Evolutionary conservation across 164 flowering plant species (phyloP).

Genomic region (Vitis vinifera): ASM3070453v1 NC_081815.1:6988501-6989000

Average conservation of each 20-base stretch:
- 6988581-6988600: not conserved
- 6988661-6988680: not conserved
- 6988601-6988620: not conserved
- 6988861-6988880: constrained; percentile 89
- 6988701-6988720: constrained; percentile 1
- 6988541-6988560: too few species aligned
- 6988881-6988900: constrained; percentile 89
- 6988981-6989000: not conserved
- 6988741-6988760: constrained; percentile 50
- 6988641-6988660: not conserved
- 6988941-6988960: constrained; percentile 65
- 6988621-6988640: not conserved
- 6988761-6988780: constrained; percentile 73
- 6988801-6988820: constrained; percentile 79
- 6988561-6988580: not conserved
- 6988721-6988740: not conserved
- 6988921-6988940: constrained; percentile 80
- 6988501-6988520: too few species aligned
- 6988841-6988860: constrained; percentile 88
- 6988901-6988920: constrained; percentile 57
- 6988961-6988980: constrained; percentile 10
- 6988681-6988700: not conserved
- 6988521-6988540: too few species aligned
- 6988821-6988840: constrained; percentile 91
- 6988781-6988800: constrained; percentile 90